These are phyloP conservation scores for Forsythia viridissima DNA, from an alignment of 257 asterid genomes.

Conservation along the genomic window DNA sequence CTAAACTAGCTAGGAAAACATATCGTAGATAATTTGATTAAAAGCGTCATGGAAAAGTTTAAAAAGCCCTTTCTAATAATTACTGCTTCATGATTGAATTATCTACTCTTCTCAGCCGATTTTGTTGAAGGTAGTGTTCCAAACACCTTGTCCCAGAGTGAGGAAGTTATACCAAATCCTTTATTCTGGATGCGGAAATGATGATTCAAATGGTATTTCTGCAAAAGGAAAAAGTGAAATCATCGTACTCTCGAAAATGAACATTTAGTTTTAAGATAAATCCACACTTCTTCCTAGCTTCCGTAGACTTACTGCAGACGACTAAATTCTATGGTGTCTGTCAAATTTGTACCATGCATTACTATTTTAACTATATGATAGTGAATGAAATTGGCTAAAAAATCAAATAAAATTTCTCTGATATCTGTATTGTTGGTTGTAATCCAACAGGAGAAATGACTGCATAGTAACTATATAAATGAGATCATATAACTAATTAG, in stretches of 20 bases:
- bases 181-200: slow-evolving; percentile 84
- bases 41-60: slow-evolving; percentile 14
- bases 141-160: slow-evolving; percentile 85
- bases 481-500: background rate
- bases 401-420: background rate
- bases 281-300: background rate
- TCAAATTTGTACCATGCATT: background rate
- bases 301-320: no score
- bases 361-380: background rate
- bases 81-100: slow-evolving; percentile 17
- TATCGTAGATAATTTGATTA: slow-evolving; percentile 18
- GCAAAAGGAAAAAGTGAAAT: slow-evolving; percentile 26
- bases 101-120: slow-evolving; percentile 50
- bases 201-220: slow-evolving; percentile 90
- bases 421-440: background rate
- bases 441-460: background rate
- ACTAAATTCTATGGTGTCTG: background rate
- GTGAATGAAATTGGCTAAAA: background rate
- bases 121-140: slow-evolving; percentile 77
- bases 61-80: background rate
- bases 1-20: slow-evolving; percentile 18
- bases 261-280: background rate
- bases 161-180: slow-evolving; percentile 89
- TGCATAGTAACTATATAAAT: background rate
- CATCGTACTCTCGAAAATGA: background rate